These are phyloP conservation scores for Pelargonium exstipulatum DNA, from an alignment of 441 rosid genomes.

Conservation along the genomic window DNA sequence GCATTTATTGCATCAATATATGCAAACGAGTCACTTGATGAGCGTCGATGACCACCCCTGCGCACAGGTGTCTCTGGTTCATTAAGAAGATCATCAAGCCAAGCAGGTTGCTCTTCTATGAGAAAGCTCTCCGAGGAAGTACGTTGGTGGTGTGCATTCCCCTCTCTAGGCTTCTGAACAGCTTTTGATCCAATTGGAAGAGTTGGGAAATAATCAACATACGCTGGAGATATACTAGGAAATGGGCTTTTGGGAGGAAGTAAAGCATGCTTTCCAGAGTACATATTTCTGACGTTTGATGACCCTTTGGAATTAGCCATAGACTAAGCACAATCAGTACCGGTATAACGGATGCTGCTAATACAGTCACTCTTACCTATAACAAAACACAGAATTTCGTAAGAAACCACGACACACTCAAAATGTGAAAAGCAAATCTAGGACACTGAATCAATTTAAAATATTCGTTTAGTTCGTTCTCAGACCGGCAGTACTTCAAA, in stretches of 20 bases:
- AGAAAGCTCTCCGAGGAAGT: slow-evolving; percentile 87
- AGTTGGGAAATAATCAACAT: slow-evolving; percentile 18
- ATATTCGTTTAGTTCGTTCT: no score
- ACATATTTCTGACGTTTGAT: slow-evolving; percentile 58
- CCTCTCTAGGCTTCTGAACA: slow-evolving; percentile 20
- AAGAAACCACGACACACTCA: background rate
- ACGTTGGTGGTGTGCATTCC: slow-evolving; percentile 55
- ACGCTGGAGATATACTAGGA: slow-evolving; percentile 22
- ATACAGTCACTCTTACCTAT: background rate
- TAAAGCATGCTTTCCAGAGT: slow-evolving; percentile 70
- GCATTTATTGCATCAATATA: slow-evolving; percentile 62
- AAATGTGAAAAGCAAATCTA: background rate
- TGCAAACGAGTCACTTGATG: slow-evolving; percentile 97
- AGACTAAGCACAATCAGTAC: slow-evolving; percentile 25
- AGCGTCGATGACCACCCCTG: slow-evolving; percentile 89
- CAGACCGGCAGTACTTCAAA: no score
- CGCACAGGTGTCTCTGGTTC: slow-evolving; percentile 95
- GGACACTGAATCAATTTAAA: no score
- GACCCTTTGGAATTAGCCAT: slow-evolving; percentile 89
- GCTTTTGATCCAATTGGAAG: slow-evolving; percentile 17
- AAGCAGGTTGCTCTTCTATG: slow-evolving; percentile 51
- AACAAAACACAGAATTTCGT: background rate
- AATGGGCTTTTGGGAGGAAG: slow-evolving; percentile 18
- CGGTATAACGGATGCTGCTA: slow-evolving; percentile 20
- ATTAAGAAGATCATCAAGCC: slow-evolving; percentile 99